phyloP scores from a whole-genome alignment of 306 rosid genomes.

The Canavalia ensiformis region DNA sequence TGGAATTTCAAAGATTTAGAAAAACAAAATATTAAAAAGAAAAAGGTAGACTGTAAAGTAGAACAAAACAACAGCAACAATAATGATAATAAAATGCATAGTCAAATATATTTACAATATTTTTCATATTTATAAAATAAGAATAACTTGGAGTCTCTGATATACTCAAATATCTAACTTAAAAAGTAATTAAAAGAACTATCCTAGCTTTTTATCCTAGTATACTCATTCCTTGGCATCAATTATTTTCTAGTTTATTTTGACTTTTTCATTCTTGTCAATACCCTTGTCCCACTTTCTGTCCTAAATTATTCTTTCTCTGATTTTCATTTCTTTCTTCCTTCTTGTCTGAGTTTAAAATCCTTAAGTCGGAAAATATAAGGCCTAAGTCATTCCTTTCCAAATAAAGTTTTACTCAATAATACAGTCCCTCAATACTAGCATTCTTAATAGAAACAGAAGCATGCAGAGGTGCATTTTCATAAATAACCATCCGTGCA shows the following conservation, averaged over 20 bases:
- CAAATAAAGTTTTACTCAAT: neutral
- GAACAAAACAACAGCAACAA: neutral
- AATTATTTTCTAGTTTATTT: conserved; percentile 29
- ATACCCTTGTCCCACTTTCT: neutral
- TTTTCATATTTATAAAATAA: neutral
- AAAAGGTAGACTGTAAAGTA: neutral
- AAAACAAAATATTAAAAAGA: neutral
- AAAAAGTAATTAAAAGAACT: conserved; percentile 8
- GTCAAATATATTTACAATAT: neutral
- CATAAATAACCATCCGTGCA: neutral
- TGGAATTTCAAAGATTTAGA: neutral
- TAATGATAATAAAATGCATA: conserved; percentile 17
- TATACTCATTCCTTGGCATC: neutral
- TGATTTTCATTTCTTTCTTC: neutral
- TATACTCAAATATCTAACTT: conserved; percentile 3
- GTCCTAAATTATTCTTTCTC: neutral
- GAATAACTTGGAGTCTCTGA: neutral
- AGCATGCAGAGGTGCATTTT: conserved; percentile 4
- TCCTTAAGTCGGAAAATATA: conserved; percentile 36
- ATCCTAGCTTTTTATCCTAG: neutral
- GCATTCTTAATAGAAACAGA: neutral
- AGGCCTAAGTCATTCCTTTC: conserved; percentile 13
- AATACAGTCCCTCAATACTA: neutral
- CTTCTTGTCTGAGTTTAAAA: neutral
- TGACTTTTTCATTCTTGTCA: conserved; percentile 8